Base-by-base conservation (phyloP, 2,329 filamentous ascomycete genomes). In the Plenodomus biglobosus region DNA sequence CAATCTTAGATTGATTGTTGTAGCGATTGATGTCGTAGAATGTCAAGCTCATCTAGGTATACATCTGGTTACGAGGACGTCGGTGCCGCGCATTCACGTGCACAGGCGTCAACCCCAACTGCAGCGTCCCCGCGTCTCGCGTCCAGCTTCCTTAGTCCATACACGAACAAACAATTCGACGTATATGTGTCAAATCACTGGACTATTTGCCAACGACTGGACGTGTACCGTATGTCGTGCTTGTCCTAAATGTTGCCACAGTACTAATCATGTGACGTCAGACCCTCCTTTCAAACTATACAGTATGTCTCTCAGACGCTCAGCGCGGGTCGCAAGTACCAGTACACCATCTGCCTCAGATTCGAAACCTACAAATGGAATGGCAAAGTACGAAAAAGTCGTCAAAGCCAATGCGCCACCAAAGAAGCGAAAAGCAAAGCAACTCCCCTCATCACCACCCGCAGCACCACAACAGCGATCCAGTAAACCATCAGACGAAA, bases 251-350 rank as follows among this genome's bases (percentile, higher is more conserved):
- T 92, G 92, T 55, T 59, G 78, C 68, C 20, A 30, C 0, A 38
- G 16, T 36, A 18, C 44, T 45, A 24, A 55, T 44, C 48, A 35
- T 24, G 45, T 62, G 61, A 64, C 59, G 61, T 62, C 56, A 64
- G 61, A 44, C 40, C 7, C 15, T 38, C 40, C 22, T 40, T 30
- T 41, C 46, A 24, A 48, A 20, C 20, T 52, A 36, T 42, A 42
- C 42, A 37, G 10, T 21, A 35, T 83, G 80, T 76, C 79, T 34
- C 66, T 81, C 10, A 68, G 80, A 54, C 77, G 80, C 44, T 83
- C 80, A 38, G 68, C 76, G 36, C 75, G 80, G 38, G 70, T 80
- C 24, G 71, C 69, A 40, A 65, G 68, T 13, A 64, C 59, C 39
- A 61, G 52, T 42, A 44, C 44, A 11, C 45, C 59, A 42, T 61